Conservation (phyloP, 2,329 filamentous ascomycete species). For the Didymella keratinophila region DNA sequence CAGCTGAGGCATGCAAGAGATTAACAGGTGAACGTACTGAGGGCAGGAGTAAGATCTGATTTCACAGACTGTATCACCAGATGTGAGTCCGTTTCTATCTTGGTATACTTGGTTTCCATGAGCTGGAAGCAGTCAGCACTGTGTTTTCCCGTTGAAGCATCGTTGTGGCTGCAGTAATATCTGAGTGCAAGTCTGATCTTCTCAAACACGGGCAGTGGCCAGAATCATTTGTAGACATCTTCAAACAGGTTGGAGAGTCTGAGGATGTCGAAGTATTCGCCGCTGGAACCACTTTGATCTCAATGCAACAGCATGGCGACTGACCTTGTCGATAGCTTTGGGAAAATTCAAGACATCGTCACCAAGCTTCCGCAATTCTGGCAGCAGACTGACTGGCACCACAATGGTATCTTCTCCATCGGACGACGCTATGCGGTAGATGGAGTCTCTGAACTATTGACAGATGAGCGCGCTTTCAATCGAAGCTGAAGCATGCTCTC, state of each 20-base stretch:
- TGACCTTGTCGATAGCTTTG: constrained; percentile 35
- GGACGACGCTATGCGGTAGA: constrained; percentile 33
- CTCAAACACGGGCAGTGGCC: neutral
- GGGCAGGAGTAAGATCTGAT: constrained; percentile 45
- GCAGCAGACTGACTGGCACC: constrained; percentile 38
- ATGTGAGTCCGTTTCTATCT: constrained; percentile 28
- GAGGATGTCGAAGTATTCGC: neutral
- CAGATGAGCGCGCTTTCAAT: constrained; percentile 13
- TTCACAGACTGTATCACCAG: constrained; percentile 36
- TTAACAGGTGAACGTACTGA: constrained; percentile 32
- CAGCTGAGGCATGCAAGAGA: neutral
- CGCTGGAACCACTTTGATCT: neutral
- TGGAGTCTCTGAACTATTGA: constrained; percentile 40
- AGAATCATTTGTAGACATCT: neutral
- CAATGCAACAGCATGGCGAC: constrained; percentile 13
- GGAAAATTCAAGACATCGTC: constrained; percentile 47
- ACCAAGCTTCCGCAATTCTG: constrained; percentile 44
- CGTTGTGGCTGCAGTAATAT: neutral
- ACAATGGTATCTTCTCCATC: constrained; percentile 38
- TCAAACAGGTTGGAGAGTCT: neutral
- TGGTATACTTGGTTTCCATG: constrained; percentile 46
- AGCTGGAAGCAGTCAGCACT: constrained; percentile 20
- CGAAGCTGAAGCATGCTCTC: neutral
- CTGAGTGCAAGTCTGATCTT: neutral
- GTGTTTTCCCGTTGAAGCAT: neutral